Base-by-base conservation (phyloP, 1,284 basidiomycete genomes). In the Phellinidium pouzarii region DNA sequence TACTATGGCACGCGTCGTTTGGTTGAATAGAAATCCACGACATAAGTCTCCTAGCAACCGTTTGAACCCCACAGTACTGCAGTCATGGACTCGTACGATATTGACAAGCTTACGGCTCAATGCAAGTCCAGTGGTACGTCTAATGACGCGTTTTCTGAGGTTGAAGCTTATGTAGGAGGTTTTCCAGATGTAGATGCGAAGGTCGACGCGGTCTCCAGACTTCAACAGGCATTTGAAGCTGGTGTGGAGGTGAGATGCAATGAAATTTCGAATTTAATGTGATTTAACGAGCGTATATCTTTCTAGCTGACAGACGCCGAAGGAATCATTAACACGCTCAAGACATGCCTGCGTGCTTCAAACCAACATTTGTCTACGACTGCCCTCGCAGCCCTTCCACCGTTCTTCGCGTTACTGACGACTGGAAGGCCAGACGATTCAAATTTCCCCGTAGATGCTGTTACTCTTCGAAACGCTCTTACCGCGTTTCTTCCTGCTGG, bases 321-420 rank as follows among this genome's bases (percentile, higher is more conserved):
- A 59, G 70, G 72, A 36, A 71, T 91, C 63, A 75, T 90, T 56
- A 71, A 71, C 51, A 71, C 76, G 37, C 75, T 94, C 63, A 91
- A 89, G 68, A 63, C 80, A 48, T 87, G 82, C 60, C 76, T 94
- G 60, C 80, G 86, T 60, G 82, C 82, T 47, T 77, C 87, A 43
- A 91, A 94, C 67, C 82, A 90, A 62, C 87, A 90, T 62, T 72
- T 94, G 44, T 79, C 81, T n/a, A 82, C 79, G 54, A 85, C 86
- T 43, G 82, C 84, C 37, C 70, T 87, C 59, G 75, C 77, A 54
- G 79, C 78, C 38, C 69, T 89, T 44, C 81, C 80, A 25, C 70
- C 79, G 14, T 68, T 86, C 55, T 73, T 89, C 50, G 79, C 81
- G 36, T 72, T 82, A 42, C 72, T 88, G 48, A 68, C 84, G 12